Evolutionary conservation across 768 basidiomycete species (phyloP), one percentile per base, ranked within the genome.

Genomic region (Boletales sp.): DNA sequence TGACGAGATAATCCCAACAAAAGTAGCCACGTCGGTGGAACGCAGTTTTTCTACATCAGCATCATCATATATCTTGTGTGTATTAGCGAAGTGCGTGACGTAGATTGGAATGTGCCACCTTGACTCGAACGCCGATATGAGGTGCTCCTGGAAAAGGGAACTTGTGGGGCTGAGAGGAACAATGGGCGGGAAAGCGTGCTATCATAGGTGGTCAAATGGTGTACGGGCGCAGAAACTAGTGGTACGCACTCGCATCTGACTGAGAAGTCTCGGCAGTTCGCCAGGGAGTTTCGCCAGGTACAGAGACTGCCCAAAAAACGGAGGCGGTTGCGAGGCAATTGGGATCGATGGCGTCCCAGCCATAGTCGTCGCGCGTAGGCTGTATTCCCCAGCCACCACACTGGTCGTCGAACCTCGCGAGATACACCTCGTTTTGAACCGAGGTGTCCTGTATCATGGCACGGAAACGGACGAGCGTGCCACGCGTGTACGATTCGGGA

Each of bases 381-480:
- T 65, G 21, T 49, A 87, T 67, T 7, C 87, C 89, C 90, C 90
- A 91, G n/a, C 89, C 90, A 24, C 86, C 87, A 48, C 77, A 81
- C 38, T 59, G 61, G 2, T 72, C 74, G 32, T 71, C 64, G 21
- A 71, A 65, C 37, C 61, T 73, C 3, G 81, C 76, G 37, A 88
- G 71, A 65, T 92, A 92, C 54, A 93, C 72, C 61, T 90, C 86
- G 0, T 80, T 78, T 6, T 85, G 81, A 15, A 78, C 62, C 3
- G 88, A 87, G 2, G 87, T 90, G 61, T 91, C 90, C 64, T 93
- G 90, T 29, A 91, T 74, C 85, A 91, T 88, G 21, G 78, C 84
- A 30, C 80, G 77, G 64, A 91, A 90, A 17, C 78, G 73, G 4
- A 92, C 86, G 5, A 91, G 74, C 0, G 80, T 68, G n/a, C 82